Evolutionary conservation across 2,329 filamentous ascomycete genomes (phyloP), one percentile per base, ranked within the genome.

Genomic region (Byssothecium circinans): DNA sequence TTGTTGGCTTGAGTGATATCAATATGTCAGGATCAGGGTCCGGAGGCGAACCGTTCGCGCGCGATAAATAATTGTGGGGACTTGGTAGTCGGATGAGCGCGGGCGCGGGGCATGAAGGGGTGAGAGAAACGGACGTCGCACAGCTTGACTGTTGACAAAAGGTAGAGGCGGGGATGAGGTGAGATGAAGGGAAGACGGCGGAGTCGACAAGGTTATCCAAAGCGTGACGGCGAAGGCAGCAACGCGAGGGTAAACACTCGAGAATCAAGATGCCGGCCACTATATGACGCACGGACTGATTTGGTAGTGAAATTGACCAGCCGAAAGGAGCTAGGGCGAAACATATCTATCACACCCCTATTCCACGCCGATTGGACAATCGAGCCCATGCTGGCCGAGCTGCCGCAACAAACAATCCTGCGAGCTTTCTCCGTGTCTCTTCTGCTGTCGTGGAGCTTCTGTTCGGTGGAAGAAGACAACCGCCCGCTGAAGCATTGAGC

Each of bases 171-270:
- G n/a, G n/a, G 20, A 2, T 25, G 19, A 3, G 18, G 3, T 38
- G 7, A 4, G 36, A 38, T 38, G 36, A 34, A 25, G 32, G 14
- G 6, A 18, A 18, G 43, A 30, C 17, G 14, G n/a, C 18, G 20
- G 22, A 20, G 20, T 25, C 23, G 10, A 25, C 23, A 25, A 25
- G 10, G n/a, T 10, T 6, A 25, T 10, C 6, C 5, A 10, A 10
- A 25, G 12, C 40, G 38, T 35, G 45, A 51, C 17, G 41, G 40
- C 25, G 25, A 47, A 47, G 46, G 39, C 49, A 52, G 47, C 50
- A 50, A 47, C 48, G 47, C 51, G 35, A 49, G 55, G 42, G 48
- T 45, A 34, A 45, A 45, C 43, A 41, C 12, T n/a, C n/a, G n/a
- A 15, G 8, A 22, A 22, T 7, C 17, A 20, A 4, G 19, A 20